Percentiles rank a stretch among this genome's conserved stretches.
Conservation (phyloP, 768 basidiomycete genomes). For the Piloderma croceum region DNA sequence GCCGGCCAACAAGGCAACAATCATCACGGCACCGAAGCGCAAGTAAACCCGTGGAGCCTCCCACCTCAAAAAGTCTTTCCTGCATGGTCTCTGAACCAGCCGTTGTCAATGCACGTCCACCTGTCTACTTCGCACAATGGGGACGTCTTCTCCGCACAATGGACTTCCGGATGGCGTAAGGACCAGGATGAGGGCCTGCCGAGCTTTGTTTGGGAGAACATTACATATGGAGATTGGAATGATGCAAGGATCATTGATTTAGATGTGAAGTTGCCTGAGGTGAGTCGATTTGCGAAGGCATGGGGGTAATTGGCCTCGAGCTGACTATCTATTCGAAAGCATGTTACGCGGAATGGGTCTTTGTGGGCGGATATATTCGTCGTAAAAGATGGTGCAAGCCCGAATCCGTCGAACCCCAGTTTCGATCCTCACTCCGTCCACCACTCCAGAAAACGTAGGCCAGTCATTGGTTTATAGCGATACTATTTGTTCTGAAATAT, state of each 20-base stretch:
- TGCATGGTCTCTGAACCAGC: conserved; percentile 57
- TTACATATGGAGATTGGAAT: conserved; percentile 73
- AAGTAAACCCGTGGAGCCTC: conserved; percentile 41
- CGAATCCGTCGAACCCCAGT: conserved; percentile 48
- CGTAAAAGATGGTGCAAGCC: conserved; percentile 56
- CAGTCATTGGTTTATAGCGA: conserved; percentile 2
- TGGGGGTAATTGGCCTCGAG: conserved; percentile 3
- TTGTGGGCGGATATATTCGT: conserved; percentile 83
- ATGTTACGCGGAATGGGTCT: conserved; percentile 72
- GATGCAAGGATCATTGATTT: conserved; percentile 52
- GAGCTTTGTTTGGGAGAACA: conserved; percentile 69
- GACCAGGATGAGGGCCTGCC: conserved; percentile 51
- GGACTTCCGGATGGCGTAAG: conserved; percentile 45
- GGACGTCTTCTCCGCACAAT: conserved; percentile 52
- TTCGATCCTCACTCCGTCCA: conserved; percentile 59
- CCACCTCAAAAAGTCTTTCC: conserved; percentile 50
- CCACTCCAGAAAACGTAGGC: conserved; percentile 69
- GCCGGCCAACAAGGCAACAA: conserved; percentile 10
- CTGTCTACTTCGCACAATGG: conserved; percentile 61
- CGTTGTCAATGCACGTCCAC: conserved; percentile 67
- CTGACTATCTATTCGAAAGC: conserved; percentile 34
- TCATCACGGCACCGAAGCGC: conserved; percentile 12
- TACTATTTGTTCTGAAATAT: conserved; percentile 1
- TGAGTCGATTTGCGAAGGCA: conserved; percentile 26
- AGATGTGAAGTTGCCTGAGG: conserved; percentile 63